Conservation (phyloP, 2,329 filamentous ascomycete genomes). For the Fusarium proliferatum region DNA sequence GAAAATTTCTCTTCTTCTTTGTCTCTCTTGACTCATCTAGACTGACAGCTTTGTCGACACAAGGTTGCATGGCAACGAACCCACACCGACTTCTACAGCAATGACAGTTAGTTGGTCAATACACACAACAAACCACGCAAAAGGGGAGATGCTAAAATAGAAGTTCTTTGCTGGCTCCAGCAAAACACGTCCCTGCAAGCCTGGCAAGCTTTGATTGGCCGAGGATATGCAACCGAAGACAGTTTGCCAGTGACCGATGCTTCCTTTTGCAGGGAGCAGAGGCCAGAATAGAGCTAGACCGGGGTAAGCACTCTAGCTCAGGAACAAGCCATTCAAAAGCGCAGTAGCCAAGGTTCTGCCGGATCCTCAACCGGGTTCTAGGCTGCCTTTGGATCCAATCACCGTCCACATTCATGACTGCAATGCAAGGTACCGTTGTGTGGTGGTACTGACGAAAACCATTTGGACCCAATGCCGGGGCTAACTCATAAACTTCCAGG, state of each 20-base stretch:
- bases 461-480: constrained; percentile 36
- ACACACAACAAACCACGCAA: constrained; percentile 40
- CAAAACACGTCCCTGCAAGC: constrained; percentile 36
- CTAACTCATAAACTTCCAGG: constrained; percentile 33
- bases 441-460: constrained; percentile 27
- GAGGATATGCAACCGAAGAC: background rate
- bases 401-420: constrained; percentile 8
- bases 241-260: constrained; percentile 28
- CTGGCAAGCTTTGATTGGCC: constrained; percentile 38
- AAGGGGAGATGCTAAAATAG: constrained; percentile 33
- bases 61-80: constrained; percentile 10
- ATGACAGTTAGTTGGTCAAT: constrained; percentile 5
- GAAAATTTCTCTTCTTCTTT: background rate
- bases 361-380: constrained; percentile 37
- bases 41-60: constrained; percentile 10
- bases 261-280: constrained; percentile 34
- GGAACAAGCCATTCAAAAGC: constrained; percentile 44
- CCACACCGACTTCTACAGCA: constrained; percentile 21
- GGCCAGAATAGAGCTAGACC: constrained; percentile 26
- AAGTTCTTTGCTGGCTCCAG: constrained; percentile 27
- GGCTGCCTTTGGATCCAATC: constrained; percentile 35
- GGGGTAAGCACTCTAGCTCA: constrained; percentile 36
- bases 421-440: constrained; percentile 42
- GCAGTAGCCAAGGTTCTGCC: constrained; percentile 31
- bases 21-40: constrained; percentile 6